These are phyloP conservation scores for Fomes fomentarius DNA, from an alignment of 1,284 basidiomycete species.

Conservation along the genomic window DNA sequence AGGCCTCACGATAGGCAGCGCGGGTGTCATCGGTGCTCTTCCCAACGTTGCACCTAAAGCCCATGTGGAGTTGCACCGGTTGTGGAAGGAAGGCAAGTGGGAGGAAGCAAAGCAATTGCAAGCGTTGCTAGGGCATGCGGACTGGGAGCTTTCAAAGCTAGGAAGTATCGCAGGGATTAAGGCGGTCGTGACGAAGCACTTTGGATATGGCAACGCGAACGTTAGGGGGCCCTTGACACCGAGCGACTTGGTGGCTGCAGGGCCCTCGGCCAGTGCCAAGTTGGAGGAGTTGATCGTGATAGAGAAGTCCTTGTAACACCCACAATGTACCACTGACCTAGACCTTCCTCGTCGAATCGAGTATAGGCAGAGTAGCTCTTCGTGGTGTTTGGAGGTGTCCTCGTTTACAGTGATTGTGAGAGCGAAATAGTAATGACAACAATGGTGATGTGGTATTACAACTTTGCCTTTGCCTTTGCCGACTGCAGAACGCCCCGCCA, in stretches of 20 bases:
- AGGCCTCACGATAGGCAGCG: constrained; percentile 67
- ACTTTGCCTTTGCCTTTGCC: constrained; percentile 43
- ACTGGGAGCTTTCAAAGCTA: constrained; percentile 72
- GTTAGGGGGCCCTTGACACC: constrained; percentile 64
- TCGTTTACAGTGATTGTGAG: constrained; percentile 19
- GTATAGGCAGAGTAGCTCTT: no score
- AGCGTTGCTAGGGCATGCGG: constrained; percentile 69
- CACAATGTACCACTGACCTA: neutral
- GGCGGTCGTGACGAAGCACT: constrained; percentile 67
- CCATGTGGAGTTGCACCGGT: constrained; percentile 62
- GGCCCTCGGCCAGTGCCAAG: constrained; percentile 37
- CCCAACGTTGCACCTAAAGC: constrained; percentile 81
- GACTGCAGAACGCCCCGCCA: constrained; percentile 33
- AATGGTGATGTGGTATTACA: constrained; percentile 27
- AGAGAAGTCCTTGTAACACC: constrained; percentile 56
- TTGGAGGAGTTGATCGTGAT: constrained; percentile 63
- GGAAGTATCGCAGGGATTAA: constrained; percentile 77
- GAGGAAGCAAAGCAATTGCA: constrained; percentile 74
- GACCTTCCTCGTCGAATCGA: neutral
- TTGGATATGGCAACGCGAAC: constrained; percentile 64
- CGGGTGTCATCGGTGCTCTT: constrained; percentile 74
- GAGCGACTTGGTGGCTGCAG: constrained; percentile 40
- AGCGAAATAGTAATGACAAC: constrained; percentile 10
- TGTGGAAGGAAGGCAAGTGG: constrained; percentile 61
- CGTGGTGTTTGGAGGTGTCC: no score